Conservation (phyloP, 352 stramenopile genomes). For the Phytophthora syringae region DNA sequence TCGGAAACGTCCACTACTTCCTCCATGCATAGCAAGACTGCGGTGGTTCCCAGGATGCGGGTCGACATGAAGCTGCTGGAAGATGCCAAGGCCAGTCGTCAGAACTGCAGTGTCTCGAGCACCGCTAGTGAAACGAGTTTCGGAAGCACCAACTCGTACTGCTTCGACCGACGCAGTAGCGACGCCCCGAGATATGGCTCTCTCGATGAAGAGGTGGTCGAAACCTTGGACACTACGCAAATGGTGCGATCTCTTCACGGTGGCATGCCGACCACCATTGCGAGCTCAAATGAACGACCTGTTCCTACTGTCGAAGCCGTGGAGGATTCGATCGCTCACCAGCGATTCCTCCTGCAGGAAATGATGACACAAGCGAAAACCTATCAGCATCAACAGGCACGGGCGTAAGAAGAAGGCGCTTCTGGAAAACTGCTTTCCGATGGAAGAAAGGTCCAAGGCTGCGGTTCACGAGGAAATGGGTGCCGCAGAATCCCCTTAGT, state of each 20-base stretch:
- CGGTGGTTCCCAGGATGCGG: constrained; percentile 26
- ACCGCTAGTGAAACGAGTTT: constrained; percentile 59
- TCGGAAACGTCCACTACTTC: constrained; percentile 34
- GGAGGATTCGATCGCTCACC: constrained; percentile 72
- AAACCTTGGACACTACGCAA: constrained; percentile 47
- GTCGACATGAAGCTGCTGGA: constrained; percentile 56
- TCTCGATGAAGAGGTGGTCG: constrained; percentile 50
- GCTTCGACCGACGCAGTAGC: constrained; percentile 35
- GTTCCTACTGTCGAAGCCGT: constrained; percentile 45
- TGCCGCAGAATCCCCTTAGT: constrained; percentile 12
- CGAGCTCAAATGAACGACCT: constrained; percentile 12
- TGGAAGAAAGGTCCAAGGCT: constrained; percentile 28
- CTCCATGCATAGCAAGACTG: constrained; percentile 26
- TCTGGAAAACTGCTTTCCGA: constrained; percentile 28
- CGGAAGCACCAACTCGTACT: constrained; percentile 40
- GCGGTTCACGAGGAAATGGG: constrained; percentile 23
- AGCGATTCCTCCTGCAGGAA: constrained; percentile 65
- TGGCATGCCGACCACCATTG: constrained; percentile 9
- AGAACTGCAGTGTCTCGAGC: constrained; percentile 43
- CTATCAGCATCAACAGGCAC: constrained; percentile 39
- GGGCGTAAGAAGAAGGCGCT: constrained; percentile 17
- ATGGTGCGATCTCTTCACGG: constrained; percentile 34
- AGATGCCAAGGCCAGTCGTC: constrained; percentile 31
- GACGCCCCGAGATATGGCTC: constrained; percentile 33
- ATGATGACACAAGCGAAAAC: constrained; percentile 68